Conservation (phyloP, 2,329 filamentous ascomycete species). For the Xylariales sp. region DNA sequence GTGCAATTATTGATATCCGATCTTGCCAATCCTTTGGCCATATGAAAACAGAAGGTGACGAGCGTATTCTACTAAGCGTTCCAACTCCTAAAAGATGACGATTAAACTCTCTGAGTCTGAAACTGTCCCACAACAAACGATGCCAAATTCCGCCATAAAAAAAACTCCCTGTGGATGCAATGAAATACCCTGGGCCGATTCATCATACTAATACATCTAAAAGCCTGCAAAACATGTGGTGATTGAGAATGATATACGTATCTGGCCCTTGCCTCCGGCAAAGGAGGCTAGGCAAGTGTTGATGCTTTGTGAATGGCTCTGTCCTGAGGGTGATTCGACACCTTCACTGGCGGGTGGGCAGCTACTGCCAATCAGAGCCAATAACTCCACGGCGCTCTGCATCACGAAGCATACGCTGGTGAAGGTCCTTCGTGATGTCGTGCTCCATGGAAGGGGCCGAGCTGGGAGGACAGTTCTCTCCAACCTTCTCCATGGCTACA, state of each 20-base stretch:
- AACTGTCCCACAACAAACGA: constrained; percentile 32
- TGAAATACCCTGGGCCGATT: constrained; percentile 46
- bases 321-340: constrained; percentile 8
- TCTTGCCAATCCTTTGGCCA: constrained; percentile 25
- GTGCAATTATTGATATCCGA: constrained; percentile 26
- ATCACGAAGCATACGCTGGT: constrained; percentile 49
- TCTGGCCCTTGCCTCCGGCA: constrained; percentile 32
- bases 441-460: constrained; percentile 49
- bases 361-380: constrained; percentile 48
- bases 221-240: constrained; percentile 47
- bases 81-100: constrained; percentile 36
- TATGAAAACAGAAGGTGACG: constrained; percentile 28
- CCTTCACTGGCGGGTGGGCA: background rate
- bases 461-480: constrained; percentile 59
- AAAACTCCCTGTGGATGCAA: constrained; percentile 34
- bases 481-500: constrained; percentile 51
- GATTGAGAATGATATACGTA: constrained; percentile 43
- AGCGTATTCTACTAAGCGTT: constrained; percentile 19
- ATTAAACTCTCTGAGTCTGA: constrained; percentile 19
- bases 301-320: constrained; percentile 5
- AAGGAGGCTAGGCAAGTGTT: constrained; percentile 20
- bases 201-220: constrained; percentile 49
- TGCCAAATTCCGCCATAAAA: constrained; percentile 27
- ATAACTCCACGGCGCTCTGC: constrained; percentile 49
- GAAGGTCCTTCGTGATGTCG: constrained; percentile 47